Evolutionary conservation across 2,329 filamentous ascomycete species (phyloP), one percentile per base, ranked within the genome.

Genomic region (Fusarium sp.): DNA sequence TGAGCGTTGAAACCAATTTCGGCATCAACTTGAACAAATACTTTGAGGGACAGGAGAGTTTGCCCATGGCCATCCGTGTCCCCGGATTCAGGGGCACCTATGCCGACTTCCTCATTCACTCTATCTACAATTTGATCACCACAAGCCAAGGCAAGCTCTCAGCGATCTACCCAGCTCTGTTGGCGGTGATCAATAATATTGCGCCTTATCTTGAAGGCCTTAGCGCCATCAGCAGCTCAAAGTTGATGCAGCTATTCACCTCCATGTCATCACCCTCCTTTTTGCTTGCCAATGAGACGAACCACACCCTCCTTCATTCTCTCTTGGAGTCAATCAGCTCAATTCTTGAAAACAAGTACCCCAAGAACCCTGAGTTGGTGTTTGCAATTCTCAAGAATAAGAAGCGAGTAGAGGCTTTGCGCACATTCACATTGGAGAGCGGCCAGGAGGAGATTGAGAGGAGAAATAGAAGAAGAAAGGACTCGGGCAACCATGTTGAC

Each of bases 261-360:
- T 96, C 94, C 37, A 97, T 98, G 93, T 97, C 96, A 10, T 94
- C 95, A 0, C 96, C 96, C 0, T 94, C 93, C 35, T 99, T 98
- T 80, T 85, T 99, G 11, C 86, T 98, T 20, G 94, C 94, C 9
- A 98, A 98, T 77, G 96, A 99, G 67, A 93, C 90, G 40, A 99
- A 99, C 75, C 94, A 98, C 80, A 85, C 87, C 35, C 89, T 98
- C 6, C 86, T 99, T 8, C 89, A 91, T 58, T 95, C 95, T 0
- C 84, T 98, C 29, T 87, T 99, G 11, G 94, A 98, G 79, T 95
- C 94, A 0, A 91, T 98, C 79, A 98, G 96, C 80, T 91, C 94
- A 2, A 93, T 98, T 50, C 86, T 98, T 40, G 96, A 98, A 83
- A 94, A 98, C 80, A 93, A 97, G 79, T 96, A 94, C 79, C 88